Evolutionary conservation across 257 asterid genomes (phyloP), one percentile per base, ranked within the genome.

Genomic region (Ajuga chamaepitys): DNA sequence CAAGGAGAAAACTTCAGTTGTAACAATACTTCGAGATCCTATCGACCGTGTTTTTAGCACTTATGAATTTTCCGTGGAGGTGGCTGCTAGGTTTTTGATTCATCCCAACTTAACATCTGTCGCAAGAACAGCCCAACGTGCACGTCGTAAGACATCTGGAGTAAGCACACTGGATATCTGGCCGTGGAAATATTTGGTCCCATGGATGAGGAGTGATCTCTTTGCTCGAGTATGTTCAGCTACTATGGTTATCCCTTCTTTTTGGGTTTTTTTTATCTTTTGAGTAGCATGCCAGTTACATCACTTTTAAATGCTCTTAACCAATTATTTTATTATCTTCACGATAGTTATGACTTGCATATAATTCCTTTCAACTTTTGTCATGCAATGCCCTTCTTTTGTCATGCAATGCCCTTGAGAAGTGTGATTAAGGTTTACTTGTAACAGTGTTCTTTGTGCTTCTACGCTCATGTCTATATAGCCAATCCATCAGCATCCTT

Each of bases 111-210:
- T 94, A 64, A 88, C 99, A 55, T 90, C 96, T 21, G 89, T 86
- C 51, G 72, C 80, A 50, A 84, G 67, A 83, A 78, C 82, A 83
- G 65, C 84, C 35, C 76, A 73, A 47, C 83, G 75, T 24, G 54
- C 80, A 64, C 95, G 96, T 35, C 73, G 79, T 40, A 87, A 80
- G 83, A 37, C 77, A 61, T 58, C 78, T 54, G 91, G 85, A 70
- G 77, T 86, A 34, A 86, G 95, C 87, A 94, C 99, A 30, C 83
- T 94, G 66, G 95, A 90, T 60, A 90, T 94, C 75, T 94, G 99
- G 99, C 99, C 99, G 5, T 94, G 99, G 99, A 94, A 86, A 74
- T 88, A 86, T 78, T 77, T 94, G 84, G 97, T 94, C 79, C 99
- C 99, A 53, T 90, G 97, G 96, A 94, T 94, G 95, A 88, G 95